Base-by-base conservation (phyloP, 2,329 filamentous ascomycete species). In the Fusarium goolgardi region DNA sequence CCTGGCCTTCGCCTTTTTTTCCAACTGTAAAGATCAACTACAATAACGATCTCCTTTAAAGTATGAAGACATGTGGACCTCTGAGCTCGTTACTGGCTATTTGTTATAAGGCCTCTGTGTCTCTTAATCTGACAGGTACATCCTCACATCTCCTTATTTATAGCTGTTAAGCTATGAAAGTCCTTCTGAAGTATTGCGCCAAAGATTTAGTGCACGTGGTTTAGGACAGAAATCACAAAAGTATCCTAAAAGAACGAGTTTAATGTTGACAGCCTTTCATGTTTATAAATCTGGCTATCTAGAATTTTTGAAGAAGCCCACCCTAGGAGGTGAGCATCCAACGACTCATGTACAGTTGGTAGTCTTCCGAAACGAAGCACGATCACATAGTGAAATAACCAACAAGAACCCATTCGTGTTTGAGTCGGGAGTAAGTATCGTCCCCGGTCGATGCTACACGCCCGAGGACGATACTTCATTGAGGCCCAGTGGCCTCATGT, bases 291-390 rank as follows among this genome's bases (percentile, higher is more conserved):
- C 35, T 61, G 32, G 65, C 49, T 69, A 67, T 52, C 45, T 53
- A 44, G 13, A 43, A 9, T 45, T 54, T 40, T 35, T 56, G 52
- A 67, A 60, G 44, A 60, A 70, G 59, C 29, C 67, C 67, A 49
- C 65, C 67, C 67, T 69, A 67, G 37, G 11, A 69, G 67, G 57
- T 25, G 59, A 16, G 51, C 63, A 69, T 69, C 67, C 67, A 69
- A 70, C 59, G 54, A 67, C 51, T 46, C 50, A 56, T 70, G 40
- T 69, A 44, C 29, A 45, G 63, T 67, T 70, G 67, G 67, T 70
- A 9, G 58, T 70, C 67, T 69, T 69, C 54, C 55, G 51, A 60
- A 63, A 67, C 44, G 63, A 70, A 67, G 55, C 41, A 65, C 31
- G 20, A 54, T 67, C 52, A 67, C 43, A 56, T 52, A 45, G 61